These are phyloP conservation scores for Hydrangea macrophylla DNA, from an alignment of 148 eudicot species.

Conservation along the genomic window DNA sequence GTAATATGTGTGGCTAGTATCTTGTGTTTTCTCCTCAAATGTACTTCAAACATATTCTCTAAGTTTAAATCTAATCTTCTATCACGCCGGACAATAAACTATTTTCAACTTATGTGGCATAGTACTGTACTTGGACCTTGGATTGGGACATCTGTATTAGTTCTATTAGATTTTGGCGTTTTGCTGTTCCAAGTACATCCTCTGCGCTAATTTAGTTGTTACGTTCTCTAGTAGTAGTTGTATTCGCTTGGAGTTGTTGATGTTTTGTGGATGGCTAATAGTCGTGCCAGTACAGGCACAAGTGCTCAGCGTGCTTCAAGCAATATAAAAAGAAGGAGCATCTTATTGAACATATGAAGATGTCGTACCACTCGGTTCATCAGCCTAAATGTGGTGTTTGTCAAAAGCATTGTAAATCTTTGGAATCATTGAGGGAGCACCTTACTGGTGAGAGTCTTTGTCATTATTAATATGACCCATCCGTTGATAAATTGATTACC, in stretches of 20 bases:
- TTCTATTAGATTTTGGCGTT: neutral
- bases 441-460: conserved; percentile 38
- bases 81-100: neutral
- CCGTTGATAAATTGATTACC: neutral
- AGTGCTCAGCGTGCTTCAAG: conserved; percentile 72
- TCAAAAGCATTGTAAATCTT: conserved; percentile 69
- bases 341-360: conserved; percentile 71
- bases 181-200: neutral
- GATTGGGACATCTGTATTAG: neutral
- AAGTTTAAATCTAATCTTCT: neutral
- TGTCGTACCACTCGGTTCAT: conserved; percentile 63
- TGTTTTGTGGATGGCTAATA: neutral
- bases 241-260: neutral
- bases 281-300: conserved; percentile 41
- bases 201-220: neutral
- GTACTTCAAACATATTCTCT: neutral
- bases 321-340: conserved; percentile 79
- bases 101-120: neutral
- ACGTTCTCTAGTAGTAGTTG: neutral
- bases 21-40: neutral
- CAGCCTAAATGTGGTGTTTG: conserved; percentile 75
- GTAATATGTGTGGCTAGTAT: neutral
- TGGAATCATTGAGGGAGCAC: conserved; percentile 78
- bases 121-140: neutral
- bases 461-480: neutral